Percentiles rank a stretch among this genome's conserved stretches.
These are phyloP conservation scores for Logfia minima DNA, from an alignment of 129 eudicot genomes.

Conservation along the genomic window DNA sequence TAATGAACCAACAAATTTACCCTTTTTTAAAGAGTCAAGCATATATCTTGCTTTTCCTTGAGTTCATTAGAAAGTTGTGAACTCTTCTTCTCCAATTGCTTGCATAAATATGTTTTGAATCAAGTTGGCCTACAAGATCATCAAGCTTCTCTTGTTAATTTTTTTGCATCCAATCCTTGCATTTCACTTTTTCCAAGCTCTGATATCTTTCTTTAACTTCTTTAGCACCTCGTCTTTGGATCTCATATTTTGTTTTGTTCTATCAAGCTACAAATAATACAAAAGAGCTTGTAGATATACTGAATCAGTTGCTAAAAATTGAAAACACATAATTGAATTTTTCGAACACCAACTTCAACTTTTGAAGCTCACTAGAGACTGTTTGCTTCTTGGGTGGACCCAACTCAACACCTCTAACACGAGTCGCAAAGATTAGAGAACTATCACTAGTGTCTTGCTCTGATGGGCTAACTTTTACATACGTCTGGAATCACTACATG, in stretches of 20 bases:
- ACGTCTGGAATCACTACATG: constrained; percentile 48
- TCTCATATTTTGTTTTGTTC: constrained; percentile 37
- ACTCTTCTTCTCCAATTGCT: constrained; percentile 40
- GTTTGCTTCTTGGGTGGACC: constrained; percentile 46
- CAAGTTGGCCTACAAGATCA: constrained; percentile 39
- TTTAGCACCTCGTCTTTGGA: constrained; percentile 40
- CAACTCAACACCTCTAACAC: constrained; percentile 49
- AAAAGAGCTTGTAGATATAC: not conserved
- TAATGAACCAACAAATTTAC: constrained; percentile 15
- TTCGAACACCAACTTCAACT: constrained; percentile 37
- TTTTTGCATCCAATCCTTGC: constrained; percentile 42
- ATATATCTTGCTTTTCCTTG: constrained; percentile 27
- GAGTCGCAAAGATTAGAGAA: constrained; percentile 41
- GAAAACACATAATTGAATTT: not conserved
- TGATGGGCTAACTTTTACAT: constrained; percentile 45
- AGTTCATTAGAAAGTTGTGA: constrained; percentile 38
- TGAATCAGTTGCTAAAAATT: not conserved
- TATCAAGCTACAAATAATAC: constrained; percentile 38
- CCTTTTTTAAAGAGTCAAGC: constrained; percentile 34
- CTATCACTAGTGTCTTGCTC: constrained; percentile 44
- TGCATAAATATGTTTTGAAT: constrained; percentile 31
- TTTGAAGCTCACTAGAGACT: constrained; percentile 40
- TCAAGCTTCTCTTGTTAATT: constrained; percentile 48
- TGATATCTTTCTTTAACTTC: constrained; percentile 40
- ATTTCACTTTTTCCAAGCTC: constrained; percentile 38